These are phyloP conservation scores for Hippophae rhamnoides DNA, from an alignment of 306 rosid species.

Conservation along the genomic window DNA sequence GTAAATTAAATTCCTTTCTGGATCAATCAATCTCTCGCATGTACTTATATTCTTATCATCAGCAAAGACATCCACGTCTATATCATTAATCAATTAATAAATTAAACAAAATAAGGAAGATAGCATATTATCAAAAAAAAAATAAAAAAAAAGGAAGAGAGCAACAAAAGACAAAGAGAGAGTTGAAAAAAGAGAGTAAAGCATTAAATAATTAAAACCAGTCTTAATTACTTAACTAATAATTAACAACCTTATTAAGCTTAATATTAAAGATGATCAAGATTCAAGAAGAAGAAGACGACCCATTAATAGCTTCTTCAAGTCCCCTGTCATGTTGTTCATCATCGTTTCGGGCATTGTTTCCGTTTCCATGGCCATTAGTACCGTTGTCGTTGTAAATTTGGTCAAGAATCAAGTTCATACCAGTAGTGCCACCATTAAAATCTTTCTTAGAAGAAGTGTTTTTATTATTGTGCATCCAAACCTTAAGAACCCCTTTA, in stretches of 20 bases:
- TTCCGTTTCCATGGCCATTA: slow-evolving; percentile 6
- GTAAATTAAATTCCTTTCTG: slow-evolving; percentile 9
- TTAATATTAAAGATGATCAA: slow-evolving; percentile 28
- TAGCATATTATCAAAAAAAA: no score
- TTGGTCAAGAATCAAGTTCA: slow-evolving; percentile 15
- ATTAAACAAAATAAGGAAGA: slow-evolving; percentile 20
- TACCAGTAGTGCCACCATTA: slow-evolving; percentile 1
- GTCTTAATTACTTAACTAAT: slow-evolving; percentile 20
- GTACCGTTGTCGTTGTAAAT: slow-evolving; percentile 14
- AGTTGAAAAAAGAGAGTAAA: not conserved
- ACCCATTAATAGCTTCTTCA: slow-evolving; percentile 62
- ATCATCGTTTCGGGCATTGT: slow-evolving; percentile 19
- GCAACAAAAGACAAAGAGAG: no score
- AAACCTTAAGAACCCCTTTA: slow-evolving; percentile 69
- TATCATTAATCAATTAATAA: slow-evolving; percentile 51
- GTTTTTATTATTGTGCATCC: slow-evolving; percentile 98
- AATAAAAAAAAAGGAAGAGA: not conserved
- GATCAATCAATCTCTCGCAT: slow-evolving; percentile 27
- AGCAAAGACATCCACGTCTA: slow-evolving; percentile 28
- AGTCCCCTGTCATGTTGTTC: slow-evolving; percentile 18
- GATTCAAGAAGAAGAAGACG: slow-evolving; percentile 92
- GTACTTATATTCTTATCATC: slow-evolving; percentile 25
- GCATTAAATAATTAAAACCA: slow-evolving; percentile 25
- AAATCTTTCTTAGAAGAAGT: slow-evolving; percentile 39
- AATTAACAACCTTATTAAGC: slow-evolving; percentile 28